Conservation (phyloP, 257 asterid species). For the Solanum bulbocastanum region DNA sequence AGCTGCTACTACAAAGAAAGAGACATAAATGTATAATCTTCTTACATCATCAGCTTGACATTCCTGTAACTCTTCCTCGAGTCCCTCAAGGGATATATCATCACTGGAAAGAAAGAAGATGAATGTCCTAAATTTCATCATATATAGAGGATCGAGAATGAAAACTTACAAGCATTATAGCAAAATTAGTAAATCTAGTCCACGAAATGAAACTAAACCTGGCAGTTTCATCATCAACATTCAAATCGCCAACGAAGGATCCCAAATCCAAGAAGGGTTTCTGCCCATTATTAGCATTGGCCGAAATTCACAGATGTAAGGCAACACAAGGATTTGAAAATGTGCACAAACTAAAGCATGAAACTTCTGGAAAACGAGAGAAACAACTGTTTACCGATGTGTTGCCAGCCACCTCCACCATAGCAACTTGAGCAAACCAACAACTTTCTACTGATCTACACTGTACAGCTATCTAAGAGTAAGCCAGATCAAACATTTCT, state of each 20-base stretch:
- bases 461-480: background rate
- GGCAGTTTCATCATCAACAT: slow-evolving; percentile 59
- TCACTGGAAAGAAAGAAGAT: slow-evolving; percentile 29
- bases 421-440: background rate
- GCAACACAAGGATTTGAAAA: background rate
- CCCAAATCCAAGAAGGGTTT: slow-evolving; percentile 46
- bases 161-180: background rate
- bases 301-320: background rate
- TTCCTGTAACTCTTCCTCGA: slow-evolving; percentile 87
- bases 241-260: slow-evolving; percentile 69
- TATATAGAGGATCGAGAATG: background rate
- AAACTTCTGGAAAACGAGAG: background rate
- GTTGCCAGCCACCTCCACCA: background rate
- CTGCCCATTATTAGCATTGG: slow-evolving; percentile 19
- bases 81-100: slow-evolving; percentile 84
- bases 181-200: background rate
- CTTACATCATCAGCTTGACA: slow-evolving; percentile 89
- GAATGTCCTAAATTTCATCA: background rate
- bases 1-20: background rate
- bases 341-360: background rate
- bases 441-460: background rate
- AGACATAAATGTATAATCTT: background rate
- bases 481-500: background rate
- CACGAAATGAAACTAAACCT: slow-evolving; percentile 30
- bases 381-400: background rate